phyloP scores from a whole-genome alignment of 768 basidiomycete species.

The Thelephora aurantiotincta region DNA sequence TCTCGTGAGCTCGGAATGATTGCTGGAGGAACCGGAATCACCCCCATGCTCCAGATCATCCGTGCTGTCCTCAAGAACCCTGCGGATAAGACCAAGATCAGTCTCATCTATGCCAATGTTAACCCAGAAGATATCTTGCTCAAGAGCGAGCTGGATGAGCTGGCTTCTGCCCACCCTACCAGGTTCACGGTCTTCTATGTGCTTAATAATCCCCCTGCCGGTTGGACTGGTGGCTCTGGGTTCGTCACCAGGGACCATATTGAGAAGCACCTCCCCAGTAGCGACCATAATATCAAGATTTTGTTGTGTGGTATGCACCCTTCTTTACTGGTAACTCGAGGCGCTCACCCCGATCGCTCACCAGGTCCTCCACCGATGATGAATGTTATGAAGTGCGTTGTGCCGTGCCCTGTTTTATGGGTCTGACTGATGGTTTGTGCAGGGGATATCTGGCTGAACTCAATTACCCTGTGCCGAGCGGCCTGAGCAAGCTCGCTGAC shows the following conservation, averaged over 20 bases:
- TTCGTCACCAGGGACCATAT: constrained; percentile 93
- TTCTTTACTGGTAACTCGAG: neutral
- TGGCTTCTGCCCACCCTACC: constrained; percentile 43
- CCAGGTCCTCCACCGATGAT: constrained; percentile 67
- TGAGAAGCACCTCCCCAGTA: constrained; percentile 55
- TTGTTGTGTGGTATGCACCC: constrained; percentile 62
- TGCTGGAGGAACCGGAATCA: constrained; percentile 96
- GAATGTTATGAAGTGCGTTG: constrained; percentile 58
- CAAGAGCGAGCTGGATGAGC: constrained; percentile 73
- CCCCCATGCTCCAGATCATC: constrained; percentile 98
- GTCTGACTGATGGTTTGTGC: constrained; percentile 6
- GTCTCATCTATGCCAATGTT: constrained; percentile 95
- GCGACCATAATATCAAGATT: constrained; percentile 56
- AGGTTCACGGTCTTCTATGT: constrained; percentile 81
- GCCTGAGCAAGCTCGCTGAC: constrained; percentile 88
- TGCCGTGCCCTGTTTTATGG: constrained; percentile 3
- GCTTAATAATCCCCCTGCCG: constrained; percentile 83
- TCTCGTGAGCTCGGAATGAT: constrained; percentile 88
- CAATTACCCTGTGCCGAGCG: constrained; percentile 74
- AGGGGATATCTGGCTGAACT: constrained; percentile 86
- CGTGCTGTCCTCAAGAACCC: constrained; percentile 85
- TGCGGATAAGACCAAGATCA: constrained; percentile 67
- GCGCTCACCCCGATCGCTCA: neutral
- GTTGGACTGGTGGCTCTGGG: constrained; percentile 82
- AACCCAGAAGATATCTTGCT: constrained; percentile 86